These are phyloP conservation scores for Brachypodium distachyon DNA, from an alignment of 202 grass and related monocot species.

Conservation along the genomic window DNA sequence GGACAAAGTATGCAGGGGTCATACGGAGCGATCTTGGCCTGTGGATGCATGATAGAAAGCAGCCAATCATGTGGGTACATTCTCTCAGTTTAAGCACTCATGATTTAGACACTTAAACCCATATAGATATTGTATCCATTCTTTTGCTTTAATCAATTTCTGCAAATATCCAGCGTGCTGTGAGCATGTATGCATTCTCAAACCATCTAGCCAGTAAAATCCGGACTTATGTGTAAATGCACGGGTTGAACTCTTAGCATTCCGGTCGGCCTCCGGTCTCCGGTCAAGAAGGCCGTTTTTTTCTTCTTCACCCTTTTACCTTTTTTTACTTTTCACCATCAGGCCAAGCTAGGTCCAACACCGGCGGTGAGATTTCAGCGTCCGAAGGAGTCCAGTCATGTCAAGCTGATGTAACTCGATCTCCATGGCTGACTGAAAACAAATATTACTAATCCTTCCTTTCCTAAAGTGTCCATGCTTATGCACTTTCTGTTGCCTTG, in stretches of 20 bases:
- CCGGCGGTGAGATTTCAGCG: not conserved
- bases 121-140: no score
- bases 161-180: no score
- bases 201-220: not conserved
- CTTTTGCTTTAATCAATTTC: no score
- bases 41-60: not conserved
- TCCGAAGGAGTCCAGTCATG: constrained; percentile 3
- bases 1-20: constrained; percentile 20
- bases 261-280: constrained; percentile 7
- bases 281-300: constrained; percentile 23
- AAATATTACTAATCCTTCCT: not conserved
- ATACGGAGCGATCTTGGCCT: not conserved
- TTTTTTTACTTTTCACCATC: constrained; percentile 14
- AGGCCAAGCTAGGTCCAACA: not conserved
- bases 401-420: not conserved
- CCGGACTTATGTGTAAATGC: not conserved
- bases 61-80: not conserved
- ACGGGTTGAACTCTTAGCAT: not conserved
- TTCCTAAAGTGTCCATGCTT: constrained; percentile 1
- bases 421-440: constrained; percentile 2
- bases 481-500: constrained; percentile 16
- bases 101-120: not conserved
- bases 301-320: not conserved
- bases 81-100: not conserved
- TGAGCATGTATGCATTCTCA: not conserved